Evolutionary conservation across 495 filamentous ascomycete species (phyloP), one percentile per base, ranked within the genome.

Genomic region (Hypoxylon perforatum): DNA sequence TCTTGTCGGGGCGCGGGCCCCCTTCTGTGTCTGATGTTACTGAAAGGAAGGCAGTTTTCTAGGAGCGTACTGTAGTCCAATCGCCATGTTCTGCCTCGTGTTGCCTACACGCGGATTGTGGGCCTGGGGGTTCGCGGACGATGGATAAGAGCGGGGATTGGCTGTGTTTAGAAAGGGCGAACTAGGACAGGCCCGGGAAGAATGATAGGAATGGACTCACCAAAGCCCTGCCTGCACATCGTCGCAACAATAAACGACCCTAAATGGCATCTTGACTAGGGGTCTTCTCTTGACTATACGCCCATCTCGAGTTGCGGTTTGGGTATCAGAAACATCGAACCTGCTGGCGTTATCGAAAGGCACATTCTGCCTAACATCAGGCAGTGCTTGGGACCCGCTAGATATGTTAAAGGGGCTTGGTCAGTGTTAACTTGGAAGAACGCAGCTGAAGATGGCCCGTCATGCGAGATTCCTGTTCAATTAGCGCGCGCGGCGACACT

Each of bases 301-400:
- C 46, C 4, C 12, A 21, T 7, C 9, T 6, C 19, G 3, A 21
- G 1, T 3, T 10, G 35, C 7, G 45, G 11, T 23, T 50, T 21
- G n/a, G 35, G n/a, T 18, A 7, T 14, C 17, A 18, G 2, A 42
- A 38, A 38, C 35, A 2, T 17, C 14, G 8, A 42, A 8, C 3
- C 39, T 8, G 17, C 8, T 51, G 46, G 19, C 6, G 38, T 11
- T 21, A n/a, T 17, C 5, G 8, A 15, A 35, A 23, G 38, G 22
- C 11, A 21, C 22, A 28, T 60, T 52, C 46, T 21, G 48, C 44
- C 38, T 44, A 17, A 42, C 47, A 11, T 15, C 11, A 14, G 36
- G 21, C 35, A 17, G 30, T 19, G 30, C 19, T 11, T 14, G 30
- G 14, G 25, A 0, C 4, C 30, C 8, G 8, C 14, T 5, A 11